Conservation (phyloP, 2,329 filamentous ascomycete genomes). For the Fusarium papillatum region DNA sequence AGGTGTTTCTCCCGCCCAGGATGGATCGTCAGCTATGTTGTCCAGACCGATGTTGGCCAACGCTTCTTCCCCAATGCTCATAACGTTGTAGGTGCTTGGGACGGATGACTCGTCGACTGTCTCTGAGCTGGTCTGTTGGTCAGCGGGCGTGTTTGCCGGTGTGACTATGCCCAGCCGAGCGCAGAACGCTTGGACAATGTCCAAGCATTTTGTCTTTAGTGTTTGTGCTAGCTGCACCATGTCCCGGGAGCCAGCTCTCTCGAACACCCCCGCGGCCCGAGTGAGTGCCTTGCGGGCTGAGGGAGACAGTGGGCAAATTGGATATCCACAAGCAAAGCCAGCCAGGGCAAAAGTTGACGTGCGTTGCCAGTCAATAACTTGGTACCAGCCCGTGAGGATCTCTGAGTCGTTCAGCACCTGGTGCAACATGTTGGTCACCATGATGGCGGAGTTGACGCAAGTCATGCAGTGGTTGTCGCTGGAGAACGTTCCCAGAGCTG, state of each 20-base stretch:
- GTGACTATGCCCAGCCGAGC: slow-evolving; percentile 35
- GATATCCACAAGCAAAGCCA: slow-evolving; percentile 42
- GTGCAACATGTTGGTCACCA: slow-evolving; percentile 45
- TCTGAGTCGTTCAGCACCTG: slow-evolving; percentile 44
- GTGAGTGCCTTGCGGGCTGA: slow-evolving; percentile 29
- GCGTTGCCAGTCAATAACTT: slow-evolving; percentile 46
- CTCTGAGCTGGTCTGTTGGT: background rate
- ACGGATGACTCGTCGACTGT: background rate
- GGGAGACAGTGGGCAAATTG: slow-evolving; percentile 42
- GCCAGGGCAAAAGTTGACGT: slow-evolving; percentile 37
- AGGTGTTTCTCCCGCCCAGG: slow-evolving; percentile 31
- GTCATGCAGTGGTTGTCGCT: slow-evolving; percentile 44
- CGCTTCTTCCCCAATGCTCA: slow-evolving; percentile 29
- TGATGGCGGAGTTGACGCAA: slow-evolving; percentile 41
- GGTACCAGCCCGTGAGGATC: slow-evolving; percentile 45
- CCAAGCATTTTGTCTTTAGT: slow-evolving; percentile 27
- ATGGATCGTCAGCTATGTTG: slow-evolving; percentile 5
- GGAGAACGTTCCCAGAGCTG: slow-evolving; percentile 41
- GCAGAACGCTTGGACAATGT: slow-evolving; percentile 37
- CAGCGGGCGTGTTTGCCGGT: slow-evolving; percentile 14
- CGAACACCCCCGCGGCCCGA: slow-evolving; percentile 31
- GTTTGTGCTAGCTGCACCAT: slow-evolving; percentile 15
- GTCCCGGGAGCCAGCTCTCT: slow-evolving; percentile 6
- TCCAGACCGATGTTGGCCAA: slow-evolving; percentile 6
- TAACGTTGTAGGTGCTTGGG: slow-evolving; percentile 14